Conservation (phyloP, 2,329 filamentous ascomycete species). For the Metarhizium sp. region DNA sequence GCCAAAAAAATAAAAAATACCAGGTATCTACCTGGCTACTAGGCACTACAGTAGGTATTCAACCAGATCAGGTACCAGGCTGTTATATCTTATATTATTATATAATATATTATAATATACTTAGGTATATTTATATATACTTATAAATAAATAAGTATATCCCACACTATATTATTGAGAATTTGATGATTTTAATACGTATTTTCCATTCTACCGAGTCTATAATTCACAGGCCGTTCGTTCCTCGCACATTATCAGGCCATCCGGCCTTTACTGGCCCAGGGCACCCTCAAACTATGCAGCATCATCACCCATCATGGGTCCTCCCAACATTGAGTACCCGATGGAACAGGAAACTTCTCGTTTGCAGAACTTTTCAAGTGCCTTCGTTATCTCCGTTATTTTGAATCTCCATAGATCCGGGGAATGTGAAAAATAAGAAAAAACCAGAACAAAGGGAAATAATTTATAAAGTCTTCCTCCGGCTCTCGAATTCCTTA, state of each 20-base stretch:
- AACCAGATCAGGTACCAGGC: too few species aligned
- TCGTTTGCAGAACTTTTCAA: slow-evolving; percentile 23
- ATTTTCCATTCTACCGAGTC: slow-evolving; percentile 28
- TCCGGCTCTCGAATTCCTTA: slow-evolving; percentile 1
- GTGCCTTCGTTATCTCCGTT: slow-evolving; percentile 22
- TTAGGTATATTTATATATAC: too few species aligned
- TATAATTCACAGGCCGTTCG: slow-evolving; percentile 22
- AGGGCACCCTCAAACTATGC: slow-evolving; percentile 8
- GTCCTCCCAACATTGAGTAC: slow-evolving; percentile 14
- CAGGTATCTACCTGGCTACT: too few species aligned
- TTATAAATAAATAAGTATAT: too few species aligned
- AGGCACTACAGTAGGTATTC: too few species aligned
- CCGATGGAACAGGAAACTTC: slow-evolving; percentile 16
- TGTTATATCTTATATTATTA: too few species aligned
- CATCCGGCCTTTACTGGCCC: slow-evolving; percentile 2
- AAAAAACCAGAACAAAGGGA: slow-evolving; percentile 12
- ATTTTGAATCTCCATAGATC: slow-evolving; percentile 21
- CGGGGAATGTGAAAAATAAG: slow-evolving; percentile 8
- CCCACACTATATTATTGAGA: too few species aligned
- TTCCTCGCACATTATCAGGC: slow-evolving; percentile 10
- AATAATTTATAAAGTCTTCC: slow-evolving; percentile 5
- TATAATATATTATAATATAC: too few species aligned
- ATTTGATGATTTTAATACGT: slow-evolving; percentile 15
- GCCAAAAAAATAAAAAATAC: too few species aligned
- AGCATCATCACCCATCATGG: slow-evolving; percentile 18